Evolutionary conservation across 257 asterid genomes (phyloP).

Genomic region (Jasminum sambac): DNA sequence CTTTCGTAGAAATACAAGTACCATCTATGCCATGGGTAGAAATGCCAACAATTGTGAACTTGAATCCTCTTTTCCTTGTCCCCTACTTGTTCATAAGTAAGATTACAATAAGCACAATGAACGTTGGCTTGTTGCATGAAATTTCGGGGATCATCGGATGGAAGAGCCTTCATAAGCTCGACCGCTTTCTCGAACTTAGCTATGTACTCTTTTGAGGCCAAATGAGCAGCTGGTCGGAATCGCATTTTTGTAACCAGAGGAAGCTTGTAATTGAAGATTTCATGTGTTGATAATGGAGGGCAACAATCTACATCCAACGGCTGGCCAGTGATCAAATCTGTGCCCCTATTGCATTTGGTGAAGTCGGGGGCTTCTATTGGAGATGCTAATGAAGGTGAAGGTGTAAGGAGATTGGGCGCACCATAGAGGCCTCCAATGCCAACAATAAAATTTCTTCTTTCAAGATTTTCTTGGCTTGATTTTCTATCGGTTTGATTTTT

Average conservation of each 20-base stretch:
- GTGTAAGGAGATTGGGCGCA: constrained; percentile 1
- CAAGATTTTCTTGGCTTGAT: background rate
- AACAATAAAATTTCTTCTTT: constrained; percentile 23
- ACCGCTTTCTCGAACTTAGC: constrained; percentile 21
- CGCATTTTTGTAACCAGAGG: constrained; percentile 5
- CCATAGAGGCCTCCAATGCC: constrained; percentile 32
- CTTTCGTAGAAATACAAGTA: constrained; percentile 22
- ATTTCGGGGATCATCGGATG: constrained; percentile 28
- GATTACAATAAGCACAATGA: constrained; percentile 23
- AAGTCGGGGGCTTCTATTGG: constrained; percentile 23
- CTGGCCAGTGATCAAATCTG: background rate
- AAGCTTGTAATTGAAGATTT: constrained; percentile 15
- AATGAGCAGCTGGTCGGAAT: constrained; percentile 33
- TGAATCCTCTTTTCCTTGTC: background rate
- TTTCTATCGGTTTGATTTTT: background rate
- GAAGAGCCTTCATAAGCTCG: constrained; percentile 26
- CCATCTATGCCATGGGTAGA: constrained; percentile 22
- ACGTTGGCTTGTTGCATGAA: constrained; percentile 20
- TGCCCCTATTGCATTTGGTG: constrained; percentile 11
- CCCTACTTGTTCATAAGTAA: constrained; percentile 4
- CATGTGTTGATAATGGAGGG: constrained; percentile 19
- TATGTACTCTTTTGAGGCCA: constrained; percentile 12
- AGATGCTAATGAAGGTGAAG: constrained; percentile 12
- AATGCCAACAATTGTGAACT: constrained; percentile 11
- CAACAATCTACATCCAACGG: constrained; percentile 20